Percentiles rank a stretch among this genome's conserved stretches.
Conservation (phyloP, 2,329 filamentous ascomycete species). For the Beauveria sp. region DNA sequence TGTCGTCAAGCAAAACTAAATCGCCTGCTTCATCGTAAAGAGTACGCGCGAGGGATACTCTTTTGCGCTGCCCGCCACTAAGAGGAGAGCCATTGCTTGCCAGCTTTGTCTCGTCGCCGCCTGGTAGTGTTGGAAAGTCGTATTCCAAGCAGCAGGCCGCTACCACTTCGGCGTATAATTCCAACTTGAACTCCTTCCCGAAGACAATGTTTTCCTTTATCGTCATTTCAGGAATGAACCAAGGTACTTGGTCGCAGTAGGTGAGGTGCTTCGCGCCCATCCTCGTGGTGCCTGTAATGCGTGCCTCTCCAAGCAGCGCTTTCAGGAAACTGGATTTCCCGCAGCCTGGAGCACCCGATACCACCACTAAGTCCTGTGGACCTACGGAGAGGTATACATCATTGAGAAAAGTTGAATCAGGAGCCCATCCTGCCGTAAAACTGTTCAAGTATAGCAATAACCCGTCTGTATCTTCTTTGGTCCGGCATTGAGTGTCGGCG, state of each 20-base stretch:
- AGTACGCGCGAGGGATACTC: neutral
- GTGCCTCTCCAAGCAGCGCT: too few species aligned
- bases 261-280: too few species aligned
- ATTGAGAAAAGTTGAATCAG: too few species aligned
- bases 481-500: too few species aligned
- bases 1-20: neutral
- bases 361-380: too few species aligned
- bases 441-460: too few species aligned
- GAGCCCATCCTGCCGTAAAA: too few species aligned
- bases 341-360: too few species aligned
- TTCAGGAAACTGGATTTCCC: too few species aligned
- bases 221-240: neutral
- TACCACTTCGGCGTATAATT: neutral
- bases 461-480: too few species aligned
- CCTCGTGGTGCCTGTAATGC: too few species aligned
- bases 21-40: neutral
- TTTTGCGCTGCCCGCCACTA: neutral
- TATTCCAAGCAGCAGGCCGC: neutral
- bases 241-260: neutral
- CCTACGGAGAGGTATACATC: too few species aligned
- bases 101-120: neutral
- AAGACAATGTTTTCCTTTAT: neutral
- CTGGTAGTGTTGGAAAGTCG: neutral
- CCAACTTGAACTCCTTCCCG: neutral
- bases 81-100: neutral